Percentiles rank a stretch among this genome's conserved stretches.
Evolutionary conservation across 2,329 filamentous ascomycete species (phyloP).

Genomic region (Xylariaceae sp.): DNA sequence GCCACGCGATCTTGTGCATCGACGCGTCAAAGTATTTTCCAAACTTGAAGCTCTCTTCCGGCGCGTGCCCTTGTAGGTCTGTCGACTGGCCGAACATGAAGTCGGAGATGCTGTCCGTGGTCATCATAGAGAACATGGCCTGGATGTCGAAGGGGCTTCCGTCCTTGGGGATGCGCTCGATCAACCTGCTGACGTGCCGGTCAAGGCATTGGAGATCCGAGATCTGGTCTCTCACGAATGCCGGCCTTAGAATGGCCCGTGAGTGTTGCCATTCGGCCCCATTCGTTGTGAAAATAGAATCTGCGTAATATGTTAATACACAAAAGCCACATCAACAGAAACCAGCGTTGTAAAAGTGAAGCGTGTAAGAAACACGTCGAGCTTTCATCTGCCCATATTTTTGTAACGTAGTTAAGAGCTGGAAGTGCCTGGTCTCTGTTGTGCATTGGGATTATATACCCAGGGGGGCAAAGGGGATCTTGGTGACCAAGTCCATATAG

Average conservation of each 20-base stretch:
- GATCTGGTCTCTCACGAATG: constrained; percentile 59
- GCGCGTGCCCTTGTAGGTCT: constrained; percentile 45
- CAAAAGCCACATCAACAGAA: too few species aligned
- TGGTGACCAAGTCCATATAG: too few species aligned
- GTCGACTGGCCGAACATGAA: constrained; percentile 62
- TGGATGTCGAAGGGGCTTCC: constrained; percentile 66
- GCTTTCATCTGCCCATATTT: too few species aligned
- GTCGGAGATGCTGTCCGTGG: constrained; percentile 70
- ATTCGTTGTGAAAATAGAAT: constrained; percentile 61
- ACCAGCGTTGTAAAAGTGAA: too few species aligned
- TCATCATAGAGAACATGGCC: constrained; percentile 67
- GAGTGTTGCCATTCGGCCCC: constrained; percentile 59
- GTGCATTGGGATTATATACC: neutral
- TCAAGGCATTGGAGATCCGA: constrained; percentile 76
- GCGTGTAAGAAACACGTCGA: too few species aligned
- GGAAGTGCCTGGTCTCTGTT: too few species aligned
- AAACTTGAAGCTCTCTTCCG: constrained; percentile 50
- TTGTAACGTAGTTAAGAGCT: too few species aligned
- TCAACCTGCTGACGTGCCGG: constrained; percentile 65
- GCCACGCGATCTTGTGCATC: constrained; percentile 46
- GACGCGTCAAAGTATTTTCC: constrained; percentile 55
- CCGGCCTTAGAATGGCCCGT: constrained; percentile 58
- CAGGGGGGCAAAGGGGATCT: neutral
- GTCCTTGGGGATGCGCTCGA: constrained; percentile 63
- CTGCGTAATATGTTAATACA: constrained; percentile 15